A percentile compares a stretch with the other conserved stretches of the same genome.
Evolutionary conservation across 768 basidiomycete genomes (phyloP).

Genomic region (Leccinum obscurum): DNA sequence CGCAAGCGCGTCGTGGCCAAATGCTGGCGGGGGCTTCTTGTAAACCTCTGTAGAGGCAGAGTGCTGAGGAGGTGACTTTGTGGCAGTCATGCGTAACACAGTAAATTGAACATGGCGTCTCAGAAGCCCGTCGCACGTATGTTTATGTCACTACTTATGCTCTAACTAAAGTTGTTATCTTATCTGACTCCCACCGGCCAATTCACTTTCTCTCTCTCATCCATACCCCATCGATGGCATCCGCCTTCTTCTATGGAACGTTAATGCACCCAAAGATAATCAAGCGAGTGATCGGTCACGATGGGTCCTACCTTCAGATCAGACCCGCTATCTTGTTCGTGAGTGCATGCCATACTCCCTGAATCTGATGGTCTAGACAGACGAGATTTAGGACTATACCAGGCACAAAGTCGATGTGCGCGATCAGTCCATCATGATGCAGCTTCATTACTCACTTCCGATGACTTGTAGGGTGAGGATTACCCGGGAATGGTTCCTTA

Average conservation of each 20-base stretch:
- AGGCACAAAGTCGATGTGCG: constrained; percentile 74
- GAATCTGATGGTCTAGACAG: background rate
- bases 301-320: constrained; percentile 61
- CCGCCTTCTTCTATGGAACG: constrained; percentile 88
- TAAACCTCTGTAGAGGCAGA: constrained; percentile 23
- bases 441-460: constrained; percentile 6
- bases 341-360: constrained; percentile 22
- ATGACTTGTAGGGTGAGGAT: constrained; percentile 51
- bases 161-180: constrained; percentile 2
- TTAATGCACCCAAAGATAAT: constrained; percentile 87
- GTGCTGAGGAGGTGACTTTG: background rate
- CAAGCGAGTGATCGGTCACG: constrained; percentile 68
- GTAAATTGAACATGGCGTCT: no score
- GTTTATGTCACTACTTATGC: no score
- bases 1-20: constrained; percentile 56
- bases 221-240: constrained; percentile 27
- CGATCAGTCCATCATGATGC: background rate
- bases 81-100: constrained; percentile 5
- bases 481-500: constrained; percentile 84
- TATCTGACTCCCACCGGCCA: background rate
- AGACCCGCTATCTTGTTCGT: constrained; percentile 77
- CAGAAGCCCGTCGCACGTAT: no score
- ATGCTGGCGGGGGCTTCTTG: constrained; percentile 38
- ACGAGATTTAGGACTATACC: constrained; percentile 61
- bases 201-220: background rate